Evolutionary conservation across 768 basidiomycete genomes (phyloP), one percentile per base, ranked within the genome.

Genomic region (Leucocoprinus sp.): DNA sequence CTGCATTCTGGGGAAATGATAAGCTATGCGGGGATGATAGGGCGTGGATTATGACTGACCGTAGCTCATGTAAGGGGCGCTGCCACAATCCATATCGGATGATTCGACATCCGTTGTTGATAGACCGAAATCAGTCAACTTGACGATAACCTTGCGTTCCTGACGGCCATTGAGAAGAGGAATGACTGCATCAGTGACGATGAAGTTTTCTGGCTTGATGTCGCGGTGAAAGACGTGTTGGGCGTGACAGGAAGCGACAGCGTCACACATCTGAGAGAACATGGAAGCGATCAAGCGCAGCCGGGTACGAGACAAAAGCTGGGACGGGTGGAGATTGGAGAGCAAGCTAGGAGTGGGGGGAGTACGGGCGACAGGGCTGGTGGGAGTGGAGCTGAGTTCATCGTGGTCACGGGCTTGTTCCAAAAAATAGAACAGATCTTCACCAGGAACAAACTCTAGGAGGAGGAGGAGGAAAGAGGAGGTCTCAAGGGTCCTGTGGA

Each of bases 201-300:
- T 93, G 57, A 93, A 93, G 68, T 98, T 97, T 70, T 98, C 95
- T 0, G 95, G 95, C 69, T 99, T 99, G 76, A 99, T 97, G 64
- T 99, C 95, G 50, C 95, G 81, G 61, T 99, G 95, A 60, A 84
- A 91, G 50, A 99, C 87, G 28, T 83, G 83, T 50, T 84, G 80
- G 14, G 82, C 82, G 60, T 99, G 95, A 65, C 95, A 97, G 5
- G 85, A 80, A 2, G 90, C 89, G 9, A 99, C 93, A 35, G 95
- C 93, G 52, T 93, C 90, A 60, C 95, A 98, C 95, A 99, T 99
- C 67, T 98, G 96, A 15, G 80, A 71, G 64, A 99, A 98, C 95
- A 99, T 99, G 60, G 88, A 84, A 2, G 93, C 82, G 57, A 99
- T 92, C 54, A 99, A 79, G 12, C 88, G 84, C 22, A 99, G 78